Conservation (phyloP, 495 filamentous ascomycete genomes). For the Hyaloscypha bicolor region DNA sequence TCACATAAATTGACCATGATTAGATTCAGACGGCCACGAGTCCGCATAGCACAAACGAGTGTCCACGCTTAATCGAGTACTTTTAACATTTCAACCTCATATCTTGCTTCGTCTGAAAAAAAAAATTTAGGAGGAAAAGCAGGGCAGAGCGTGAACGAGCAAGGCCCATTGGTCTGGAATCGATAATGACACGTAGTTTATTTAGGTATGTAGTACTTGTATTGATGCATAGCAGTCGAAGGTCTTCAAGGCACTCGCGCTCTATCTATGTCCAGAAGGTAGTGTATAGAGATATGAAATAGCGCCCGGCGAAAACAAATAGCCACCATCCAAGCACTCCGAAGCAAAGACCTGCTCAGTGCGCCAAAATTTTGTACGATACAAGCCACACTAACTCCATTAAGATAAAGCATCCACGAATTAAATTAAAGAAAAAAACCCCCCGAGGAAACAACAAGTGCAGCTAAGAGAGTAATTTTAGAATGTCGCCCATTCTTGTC, state of each 20-base stretch:
- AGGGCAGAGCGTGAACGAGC: no score
- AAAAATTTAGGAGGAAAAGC: not conserved
- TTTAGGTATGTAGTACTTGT: not conserved
- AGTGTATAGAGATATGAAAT: not conserved
- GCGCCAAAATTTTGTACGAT: not conserved
- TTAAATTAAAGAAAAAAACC: not conserved
- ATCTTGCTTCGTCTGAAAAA: no score
- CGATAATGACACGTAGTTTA: no score
- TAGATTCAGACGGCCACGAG: no score
- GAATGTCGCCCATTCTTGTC: constrained; percentile 35
- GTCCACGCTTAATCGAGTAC: no score
- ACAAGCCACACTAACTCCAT: not conserved
- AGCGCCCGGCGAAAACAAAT: not conserved
- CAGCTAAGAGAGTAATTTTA: constrained; percentile 26
- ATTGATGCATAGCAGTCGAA: not conserved
- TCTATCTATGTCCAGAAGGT: not conserved
- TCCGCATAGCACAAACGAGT: no score
- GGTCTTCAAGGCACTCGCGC: not conserved
- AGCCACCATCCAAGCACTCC: not conserved
- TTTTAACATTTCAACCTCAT: no score
- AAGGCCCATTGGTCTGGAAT: no score
- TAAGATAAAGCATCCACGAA: not conserved
- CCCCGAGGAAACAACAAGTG: not conserved
- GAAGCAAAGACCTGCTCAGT: not conserved
- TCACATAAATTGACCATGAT: no score